Evolutionary conservation across 1,139 yeast species (phyloP), one percentile per base, ranked within the genome.

Genomic region (Debaryomycetaceae sp.): DNA sequence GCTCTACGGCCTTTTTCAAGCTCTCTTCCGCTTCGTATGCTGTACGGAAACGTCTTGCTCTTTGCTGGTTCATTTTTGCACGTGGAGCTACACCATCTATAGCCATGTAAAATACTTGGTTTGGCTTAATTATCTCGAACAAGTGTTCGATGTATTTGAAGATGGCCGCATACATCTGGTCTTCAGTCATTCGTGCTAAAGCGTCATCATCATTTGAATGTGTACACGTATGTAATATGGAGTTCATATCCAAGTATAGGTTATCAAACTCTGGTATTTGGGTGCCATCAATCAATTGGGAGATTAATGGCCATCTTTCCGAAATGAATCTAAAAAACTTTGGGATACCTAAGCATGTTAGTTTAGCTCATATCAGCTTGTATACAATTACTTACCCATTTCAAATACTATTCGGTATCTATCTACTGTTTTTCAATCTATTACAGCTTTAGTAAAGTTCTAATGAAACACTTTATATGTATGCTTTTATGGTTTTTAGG

Each of bases 11-110:
- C 56, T 81, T 79, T 43, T 72, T 70, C 56, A 87, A 61, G 41
- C 81, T 81, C 51, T 80, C 79, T 59, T 88, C 95, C 1, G 97
- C 97, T 50, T 92, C 98, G 56, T 83, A 80, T 0, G 97, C 98
- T n/a, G 95, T 80, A 52, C 96, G 75, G 65, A 92, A 92, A 59
- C 99, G 81, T 68, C 99, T 81, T 2, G 96, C 81, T 51, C 99
- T 78, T 65, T 92, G 99, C 63, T 92, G 98, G 63, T 94, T 94
- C 98, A 94, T 91, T 63, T 92, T 92, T 34, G 98, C 98, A 56
- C 98, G 73, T 17, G 99, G 99, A 1, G 98, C 98, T 37, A 94
- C 98, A 45, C 98, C 99, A 69, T 94, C 99, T 38, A 94, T 95
- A 1, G 98, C 98, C 63, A 94, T 91, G 62, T 86, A 91, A 53